Evolutionary conservation across 352 stramenopile species (phyloP), one percentile per base, ranked within the genome.

Genomic region (Peronospora destructor): DNA sequence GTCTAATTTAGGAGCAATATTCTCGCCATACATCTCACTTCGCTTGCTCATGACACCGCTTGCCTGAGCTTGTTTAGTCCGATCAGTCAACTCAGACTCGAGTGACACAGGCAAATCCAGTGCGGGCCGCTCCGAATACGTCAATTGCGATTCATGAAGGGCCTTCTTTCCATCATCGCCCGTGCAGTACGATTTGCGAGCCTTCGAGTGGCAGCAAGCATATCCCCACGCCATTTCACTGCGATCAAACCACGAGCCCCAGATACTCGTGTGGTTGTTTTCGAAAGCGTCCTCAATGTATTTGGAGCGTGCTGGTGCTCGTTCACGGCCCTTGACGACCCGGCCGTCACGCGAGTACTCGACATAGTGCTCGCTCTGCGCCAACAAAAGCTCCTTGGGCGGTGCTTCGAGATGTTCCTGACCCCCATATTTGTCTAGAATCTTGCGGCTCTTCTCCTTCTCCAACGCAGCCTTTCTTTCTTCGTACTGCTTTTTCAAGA

Each of bases 201-300:
- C 78, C 41, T 89, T 91, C 1, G 87, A 97, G 64, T 98, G 95
- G 68, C 97, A 98, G 66, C 96, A 98, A 13, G 71, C 82, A 71
- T 98, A 99, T 3, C 97, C 97, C 97, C 96, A 99, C n/a, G 69
- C 56, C 63, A 90, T 94, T 13, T 91, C 88, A 10, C 75, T 75
- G 6, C 79, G 79, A 63, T 98, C 95, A 72, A 98, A 99, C 70
- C 94, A 99, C 25, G 86, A 98, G 16, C 97, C 97, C 95, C 95
- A 99, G 9, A 99, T 87, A 13, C 70, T 82, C 6, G 77, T 95
- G 64, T 99, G 97, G 62, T 98, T 98, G 66, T 97, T 97, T 44
- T 92, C 77, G 21, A 92, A 84, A 30, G 96, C 77, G 61, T 99
- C 94, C 72, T 99, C 96, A 26, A 98, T 82, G 65, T 99, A 99